Evolutionary conservation across 1,284 basidiomycete species (phyloP), one percentile per base, ranked within the genome.

Genomic region (Gymnopus androsaceus): DNA sequence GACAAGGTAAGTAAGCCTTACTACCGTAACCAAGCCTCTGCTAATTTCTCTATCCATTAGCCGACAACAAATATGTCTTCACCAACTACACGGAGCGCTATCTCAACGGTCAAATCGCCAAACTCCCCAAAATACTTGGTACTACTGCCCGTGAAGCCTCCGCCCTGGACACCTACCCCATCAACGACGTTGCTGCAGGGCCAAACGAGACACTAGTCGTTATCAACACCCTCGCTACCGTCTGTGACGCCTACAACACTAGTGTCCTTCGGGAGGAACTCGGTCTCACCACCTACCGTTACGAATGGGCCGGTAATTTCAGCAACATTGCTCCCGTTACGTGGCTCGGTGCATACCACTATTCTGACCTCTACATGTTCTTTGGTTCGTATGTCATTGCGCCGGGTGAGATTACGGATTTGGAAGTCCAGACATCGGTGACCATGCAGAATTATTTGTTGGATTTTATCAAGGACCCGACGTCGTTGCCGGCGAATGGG

Each of bases 311-410:
- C 17, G 46, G 46, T 8, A 48, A 36, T 33, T 48, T 48, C 17
- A 48, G 31, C 33, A 48, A 48, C 33, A 48, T 48, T 25, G 17
- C 46, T 8, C 46, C 46, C 11, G 3, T 48, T 5, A 21, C 31
- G 30, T 48, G 46, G 46, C 46, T 48, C 19, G 46, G 46, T 34
- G 46, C 46, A 14, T 48, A 48, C 27, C 46, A 48, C 21, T 48
- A 48, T 23, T 48, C 46, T 7, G 46, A 48, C 36, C 33, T 48
- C 11, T 48, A 36, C 8, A 37, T 36, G 33, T n/a, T 48, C 14
- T 48, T 48, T 33, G 46, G 46, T 14, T 14, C 46, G 17, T 48
- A 48, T n/a, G 31, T 48, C 17, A 48, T 48, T 21, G 46, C 46
- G 9, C 46, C 46, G 7, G 46, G 46, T 11, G 46, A 48, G 31